Evolutionary conservation across 805 yeast genomes (phyloP), one percentile per base, ranked within the genome.

Genomic region (Zygosaccharomyces rouxii): DNA sequence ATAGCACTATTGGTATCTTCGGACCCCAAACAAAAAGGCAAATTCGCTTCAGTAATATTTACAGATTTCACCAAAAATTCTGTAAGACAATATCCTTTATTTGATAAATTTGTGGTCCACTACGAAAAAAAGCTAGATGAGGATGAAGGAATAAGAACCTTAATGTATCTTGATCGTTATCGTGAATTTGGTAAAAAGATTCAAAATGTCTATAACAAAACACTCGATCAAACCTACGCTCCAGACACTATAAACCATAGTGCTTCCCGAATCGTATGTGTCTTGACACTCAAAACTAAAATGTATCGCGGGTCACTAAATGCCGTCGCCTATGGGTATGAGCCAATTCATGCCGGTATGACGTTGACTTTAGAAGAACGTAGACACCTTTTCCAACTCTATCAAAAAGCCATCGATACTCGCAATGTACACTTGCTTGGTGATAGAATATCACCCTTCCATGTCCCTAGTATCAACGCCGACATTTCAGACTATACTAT

Each of bases 41-140:
- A 41, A 7, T 59, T 46, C 44, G 51, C 44, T 1, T 42, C 52
- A 16, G 41, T 61, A 42, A 54, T 59, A 10, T 60, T 64, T 28
- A 63, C 68, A 9, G 69, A 64, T 51, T 63, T 64, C 38, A 63
- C 64, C 1, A 30, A 44, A 6, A 63, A 60, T 42, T 28, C 46
- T 1, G 44, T 47, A 22, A 59, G 54, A 35, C 57, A 56, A 23
- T 56, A 56, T 33, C 33, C 16, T 14, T 49, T 62, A 5, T 57
- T 58, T 38, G 65, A 58, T 43, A 51, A 53, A 11, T 62, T 52
- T 33, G n/a, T 64, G 28, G 46, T 62, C 25, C 52, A 57, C 23
- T 53, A 48, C 46, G 46, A 49, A 5, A 46, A 51, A 16, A 55
- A 50, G 19, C 23, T 63, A 13, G 46, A 49, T 5, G 48, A 40